Evolutionary conservation across 2,329 filamentous ascomycete genomes (phyloP).

Genomic region (Periconia digitata): DNA sequence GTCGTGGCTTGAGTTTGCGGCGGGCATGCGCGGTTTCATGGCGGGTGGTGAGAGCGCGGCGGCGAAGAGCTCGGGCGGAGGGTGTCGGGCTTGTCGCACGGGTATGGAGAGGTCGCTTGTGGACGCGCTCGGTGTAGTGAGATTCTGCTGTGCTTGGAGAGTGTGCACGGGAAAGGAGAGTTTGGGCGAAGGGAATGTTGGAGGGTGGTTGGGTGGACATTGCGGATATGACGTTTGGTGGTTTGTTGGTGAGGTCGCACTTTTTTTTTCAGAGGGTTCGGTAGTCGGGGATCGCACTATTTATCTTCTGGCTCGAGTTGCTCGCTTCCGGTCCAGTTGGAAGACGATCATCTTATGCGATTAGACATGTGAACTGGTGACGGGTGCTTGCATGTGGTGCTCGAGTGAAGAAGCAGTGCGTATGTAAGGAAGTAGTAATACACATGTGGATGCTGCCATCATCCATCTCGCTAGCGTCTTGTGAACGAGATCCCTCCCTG

Average conservation of each 20-base stretch:
- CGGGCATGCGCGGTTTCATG: conserved; percentile 30
- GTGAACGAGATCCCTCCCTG: too few relatives aligned
- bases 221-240: background rate
- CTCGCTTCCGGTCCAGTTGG: too few relatives aligned
- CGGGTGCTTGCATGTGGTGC: too few relatives aligned
- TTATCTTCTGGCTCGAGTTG: too few relatives aligned
- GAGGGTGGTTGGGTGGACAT: conserved; percentile 10
- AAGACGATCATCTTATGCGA: too few relatives aligned
- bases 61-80: conserved; percentile 41
- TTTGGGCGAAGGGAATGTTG: conserved; percentile 41
- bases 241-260: background rate
- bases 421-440: too few relatives aligned
- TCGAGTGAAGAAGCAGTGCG: too few relatives aligned
- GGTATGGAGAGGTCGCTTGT: conserved; percentile 78
- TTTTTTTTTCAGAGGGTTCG: background rate
- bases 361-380: too few relatives aligned
- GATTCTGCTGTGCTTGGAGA: conserved; percentile 68
- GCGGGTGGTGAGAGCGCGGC: conserved; percentile 56
- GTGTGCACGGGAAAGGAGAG: conserved; percentile 75
- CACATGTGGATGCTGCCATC: too few relatives aligned
- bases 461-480: too few relatives aligned
- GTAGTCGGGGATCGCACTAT: background rate
- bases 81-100: conserved; percentile 71
- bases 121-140: conserved; percentile 81
- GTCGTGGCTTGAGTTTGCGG: conserved; percentile 58